Evolutionary conservation across 129 eudicot species (phyloP).

Genomic region (Flaveria bidentis): DNA sequence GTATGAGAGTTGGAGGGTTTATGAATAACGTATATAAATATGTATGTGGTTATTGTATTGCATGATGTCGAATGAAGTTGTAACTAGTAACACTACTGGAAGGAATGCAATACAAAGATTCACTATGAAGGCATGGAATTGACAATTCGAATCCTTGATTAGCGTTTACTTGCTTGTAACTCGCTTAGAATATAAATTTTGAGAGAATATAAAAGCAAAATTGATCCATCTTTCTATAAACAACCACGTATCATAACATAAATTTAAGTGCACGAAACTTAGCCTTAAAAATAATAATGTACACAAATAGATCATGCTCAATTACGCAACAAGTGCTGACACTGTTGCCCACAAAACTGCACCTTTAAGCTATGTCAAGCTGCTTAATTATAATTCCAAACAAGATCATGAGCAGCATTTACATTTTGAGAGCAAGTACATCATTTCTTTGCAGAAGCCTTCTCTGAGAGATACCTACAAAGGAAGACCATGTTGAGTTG

Average conservation of each 20-base stretch:
- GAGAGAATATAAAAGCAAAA: neutral
- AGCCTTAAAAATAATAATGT: neutral
- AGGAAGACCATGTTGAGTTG: neutral
- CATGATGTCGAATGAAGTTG: neutral
- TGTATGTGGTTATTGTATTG: slow-evolving; percentile 1
- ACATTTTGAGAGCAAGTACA: slow-evolving; percentile 13
- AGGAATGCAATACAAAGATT: slow-evolving; percentile 28
- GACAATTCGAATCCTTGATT: slow-evolving; percentile 1
- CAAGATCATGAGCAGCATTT: slow-evolving; percentile 11
- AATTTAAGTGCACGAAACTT: slow-evolving; percentile 3
- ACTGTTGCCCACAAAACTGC: slow-evolving; percentile 1
- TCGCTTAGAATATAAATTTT: neutral
- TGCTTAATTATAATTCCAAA: neutral
- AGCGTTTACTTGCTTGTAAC: neutral
- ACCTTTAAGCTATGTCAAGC: slow-evolving; percentile 3
- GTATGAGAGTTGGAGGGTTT: neutral
- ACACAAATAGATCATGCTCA: slow-evolving; percentile 10
- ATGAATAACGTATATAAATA: slow-evolving; percentile 4
- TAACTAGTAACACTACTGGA: slow-evolving; percentile 10
- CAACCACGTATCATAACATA: neutral
- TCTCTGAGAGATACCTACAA: slow-evolving; percentile 75
- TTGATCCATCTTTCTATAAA: neutral
- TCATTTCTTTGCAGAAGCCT: slow-evolving; percentile 51
- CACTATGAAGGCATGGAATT: slow-evolving; percentile 9
- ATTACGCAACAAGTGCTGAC: neutral